Percentiles rank a stretch among this genome's conserved stretches.
phyloP scores from a whole-genome alignment of 139 green algal genomes.

The Ettlia oleoabundans region DNA sequence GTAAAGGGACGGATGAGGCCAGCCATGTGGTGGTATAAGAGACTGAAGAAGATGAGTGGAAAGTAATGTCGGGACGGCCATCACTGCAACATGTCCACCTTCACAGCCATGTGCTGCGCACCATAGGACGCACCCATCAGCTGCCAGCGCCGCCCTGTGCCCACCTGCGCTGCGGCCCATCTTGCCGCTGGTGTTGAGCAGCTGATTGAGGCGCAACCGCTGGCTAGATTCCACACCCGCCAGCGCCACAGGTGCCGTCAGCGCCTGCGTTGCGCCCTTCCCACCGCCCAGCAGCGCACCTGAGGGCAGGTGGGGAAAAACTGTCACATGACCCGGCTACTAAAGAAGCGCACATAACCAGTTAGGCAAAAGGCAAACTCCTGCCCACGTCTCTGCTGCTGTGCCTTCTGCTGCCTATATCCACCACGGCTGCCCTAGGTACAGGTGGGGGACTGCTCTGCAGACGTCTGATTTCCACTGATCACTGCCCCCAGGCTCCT shows the following conservation, averaged over 20 bases:
- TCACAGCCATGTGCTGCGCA: no score
- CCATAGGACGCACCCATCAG: no score
- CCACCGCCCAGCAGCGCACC: constrained; percentile 59
- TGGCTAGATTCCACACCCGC: constrained; percentile 38
- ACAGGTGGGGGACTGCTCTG: no score
- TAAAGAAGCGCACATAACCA: no score
- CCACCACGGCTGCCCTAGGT: no score
- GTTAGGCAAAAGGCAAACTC: no score
- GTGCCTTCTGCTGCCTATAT: no score
- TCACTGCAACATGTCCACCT: no score
- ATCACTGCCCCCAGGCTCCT: not conserved
- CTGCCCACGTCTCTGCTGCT: no score
- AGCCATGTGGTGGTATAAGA: not conserved
- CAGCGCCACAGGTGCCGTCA: constrained; percentile 42
- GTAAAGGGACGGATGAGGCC: no score
- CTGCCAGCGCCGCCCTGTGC: not conserved
- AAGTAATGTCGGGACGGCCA: no score
- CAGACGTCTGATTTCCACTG: no score
- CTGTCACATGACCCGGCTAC: not conserved
- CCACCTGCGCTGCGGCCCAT: constrained; percentile 43
- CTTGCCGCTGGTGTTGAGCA: constrained; percentile 79
- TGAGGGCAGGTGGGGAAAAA: not conserved
- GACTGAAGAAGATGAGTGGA: not conserved
- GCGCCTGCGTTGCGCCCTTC: constrained; percentile 41
- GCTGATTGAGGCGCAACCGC: constrained; percentile 69